These are phyloP conservation scores for Aspergillus sp. DNA, from an alignment of 2,329 filamentous ascomycete genomes.

Conservation along the genomic window DNA sequence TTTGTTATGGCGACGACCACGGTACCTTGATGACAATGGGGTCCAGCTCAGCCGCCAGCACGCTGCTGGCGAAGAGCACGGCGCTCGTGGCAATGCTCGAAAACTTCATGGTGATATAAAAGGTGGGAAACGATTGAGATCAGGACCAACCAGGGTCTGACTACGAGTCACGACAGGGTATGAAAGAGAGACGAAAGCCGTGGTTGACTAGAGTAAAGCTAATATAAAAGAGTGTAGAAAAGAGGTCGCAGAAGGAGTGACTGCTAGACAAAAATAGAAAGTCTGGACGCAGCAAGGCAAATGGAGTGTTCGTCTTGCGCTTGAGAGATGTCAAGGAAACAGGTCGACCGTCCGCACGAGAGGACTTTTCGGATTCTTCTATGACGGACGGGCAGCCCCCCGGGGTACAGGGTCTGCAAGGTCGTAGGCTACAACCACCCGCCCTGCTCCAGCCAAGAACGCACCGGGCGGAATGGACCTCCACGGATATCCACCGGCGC, in stretches of 20 bases:
- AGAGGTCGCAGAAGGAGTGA: background rate
- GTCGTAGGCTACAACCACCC: slow-evolving; percentile 7
- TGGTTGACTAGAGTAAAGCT: background rate
- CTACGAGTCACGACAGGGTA: background rate
- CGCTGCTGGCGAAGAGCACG: slow-evolving; percentile 48
- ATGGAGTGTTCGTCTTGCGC: background rate
- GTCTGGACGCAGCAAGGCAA: background rate
- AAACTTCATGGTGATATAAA: slow-evolving; percentile 49
- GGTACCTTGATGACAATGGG: slow-evolving; percentile 62
- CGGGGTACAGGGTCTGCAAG: slow-evolving; percentile 7
- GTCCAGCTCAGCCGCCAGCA: slow-evolving; percentile 55
- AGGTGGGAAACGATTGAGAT: background rate
- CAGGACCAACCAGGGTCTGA: background rate
- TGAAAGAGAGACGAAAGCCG: background rate
- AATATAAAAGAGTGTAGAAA: background rate
- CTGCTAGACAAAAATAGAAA: background rate
- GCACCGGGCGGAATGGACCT: slow-evolving; percentile 5
- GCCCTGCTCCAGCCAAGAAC: slow-evolving; percentile 3
- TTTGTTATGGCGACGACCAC: background rate
- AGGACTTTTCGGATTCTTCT: slow-evolving; percentile 10
- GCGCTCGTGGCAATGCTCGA: slow-evolving; percentile 48
- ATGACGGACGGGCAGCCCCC: background rate
- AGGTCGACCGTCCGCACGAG: slow-evolving; percentile 4
- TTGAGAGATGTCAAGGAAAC: slow-evolving; percentile 3
- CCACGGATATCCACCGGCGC: slow-evolving; percentile 10